Percentiles rank a stretch among this genome's conserved stretches.
Conservation (phyloP, 176 grass and related monocot species). For the Rhynchospora tenuis region DNA sequence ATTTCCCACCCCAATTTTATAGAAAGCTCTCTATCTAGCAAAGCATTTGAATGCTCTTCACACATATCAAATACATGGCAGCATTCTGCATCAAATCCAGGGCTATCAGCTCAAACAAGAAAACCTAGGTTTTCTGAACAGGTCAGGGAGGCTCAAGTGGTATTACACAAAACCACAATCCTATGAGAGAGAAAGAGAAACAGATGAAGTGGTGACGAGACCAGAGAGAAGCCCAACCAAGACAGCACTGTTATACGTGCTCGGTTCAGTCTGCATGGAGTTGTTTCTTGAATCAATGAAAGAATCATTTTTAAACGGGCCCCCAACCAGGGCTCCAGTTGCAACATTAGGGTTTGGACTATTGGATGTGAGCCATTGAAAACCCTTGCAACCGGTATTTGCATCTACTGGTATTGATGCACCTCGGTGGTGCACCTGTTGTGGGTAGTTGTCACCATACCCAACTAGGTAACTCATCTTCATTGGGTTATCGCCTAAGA, state of each 20-base stretch:
- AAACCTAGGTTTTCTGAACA: constrained; percentile 25
- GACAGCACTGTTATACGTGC: constrained; percentile 88
- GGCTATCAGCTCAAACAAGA: constrained; percentile 1
- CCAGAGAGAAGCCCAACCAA: constrained; percentile 68
- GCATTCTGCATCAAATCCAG: neutral
- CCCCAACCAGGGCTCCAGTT: constrained; percentile 72
- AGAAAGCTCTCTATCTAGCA: neutral
- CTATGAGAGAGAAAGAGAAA: constrained; percentile 65
- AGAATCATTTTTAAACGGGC: constrained; percentile 81
- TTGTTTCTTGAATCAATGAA: constrained; percentile 74
- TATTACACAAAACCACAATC: constrained; percentile 5
- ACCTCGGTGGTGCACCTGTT: constrained; percentile 87
- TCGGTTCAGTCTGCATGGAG: constrained; percentile 68
- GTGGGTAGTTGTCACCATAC: constrained; percentile 72
- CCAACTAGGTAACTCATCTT: constrained; percentile 96
- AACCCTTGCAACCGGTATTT: constrained; percentile 82
- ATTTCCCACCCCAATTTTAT: neutral
- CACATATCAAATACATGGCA: constrained; percentile 7
- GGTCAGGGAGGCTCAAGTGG: constrained; percentile 31
- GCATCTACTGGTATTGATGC: constrained; percentile 64
- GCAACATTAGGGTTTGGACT: constrained; percentile 77
- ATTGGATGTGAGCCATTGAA: constrained; percentile 57
- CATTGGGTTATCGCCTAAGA: constrained; percentile 90
- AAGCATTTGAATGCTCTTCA: neutral
- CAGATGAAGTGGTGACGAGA: constrained; percentile 69